These are phyloP conservation scores for Discostella stelligera DNA, from an alignment of 352 stramenopile genomes.

Conservation along the genomic window DNA sequence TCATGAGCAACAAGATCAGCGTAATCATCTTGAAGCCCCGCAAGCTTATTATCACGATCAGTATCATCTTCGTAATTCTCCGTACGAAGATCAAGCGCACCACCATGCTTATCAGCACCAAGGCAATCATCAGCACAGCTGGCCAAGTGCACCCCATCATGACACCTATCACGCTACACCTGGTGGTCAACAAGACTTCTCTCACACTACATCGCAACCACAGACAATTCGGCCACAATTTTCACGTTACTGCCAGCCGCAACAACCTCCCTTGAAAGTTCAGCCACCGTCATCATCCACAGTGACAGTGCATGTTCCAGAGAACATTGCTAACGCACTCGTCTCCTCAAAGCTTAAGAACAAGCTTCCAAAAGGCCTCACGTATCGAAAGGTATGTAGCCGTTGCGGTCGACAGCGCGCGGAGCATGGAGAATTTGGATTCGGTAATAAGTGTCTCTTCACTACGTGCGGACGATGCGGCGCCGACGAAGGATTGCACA, in stretches of 20 bases:
- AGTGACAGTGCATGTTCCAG: constrained; percentile 2
- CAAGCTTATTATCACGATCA: constrained; percentile 25
- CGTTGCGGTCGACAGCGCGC: constrained; percentile 63
- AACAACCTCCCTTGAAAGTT: background rate
- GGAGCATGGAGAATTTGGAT: constrained; percentile 76
- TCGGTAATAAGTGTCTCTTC: constrained; percentile 76
- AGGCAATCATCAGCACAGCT: constrained; percentile 2
- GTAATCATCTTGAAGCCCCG: background rate
- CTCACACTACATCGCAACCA: background rate
- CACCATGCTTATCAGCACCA: constrained; percentile 20
- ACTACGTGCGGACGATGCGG: constrained; percentile 69
- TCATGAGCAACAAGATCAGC: constrained; percentile 2
- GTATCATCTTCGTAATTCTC: constrained; percentile 16
- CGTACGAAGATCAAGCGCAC: constrained; percentile 17
- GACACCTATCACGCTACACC: background rate
- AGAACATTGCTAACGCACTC: constrained; percentile 14
- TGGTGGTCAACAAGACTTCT: constrained; percentile 4
- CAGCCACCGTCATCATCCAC: background rate
- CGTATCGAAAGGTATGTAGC: constrained; percentile 77
- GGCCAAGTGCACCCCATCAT: constrained; percentile 4
- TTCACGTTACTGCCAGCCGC: constrained; percentile 13
- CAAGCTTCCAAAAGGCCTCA: constrained; percentile 64
- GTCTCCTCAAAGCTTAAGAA: constrained; percentile 4
- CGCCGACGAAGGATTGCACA: constrained; percentile 53
- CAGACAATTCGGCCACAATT: constrained; percentile 17